These are phyloP conservation scores for Xenoacremonium recifei DNA, from an alignment of 2,329 filamentous ascomycete genomes.

Conservation along the genomic window DNA sequence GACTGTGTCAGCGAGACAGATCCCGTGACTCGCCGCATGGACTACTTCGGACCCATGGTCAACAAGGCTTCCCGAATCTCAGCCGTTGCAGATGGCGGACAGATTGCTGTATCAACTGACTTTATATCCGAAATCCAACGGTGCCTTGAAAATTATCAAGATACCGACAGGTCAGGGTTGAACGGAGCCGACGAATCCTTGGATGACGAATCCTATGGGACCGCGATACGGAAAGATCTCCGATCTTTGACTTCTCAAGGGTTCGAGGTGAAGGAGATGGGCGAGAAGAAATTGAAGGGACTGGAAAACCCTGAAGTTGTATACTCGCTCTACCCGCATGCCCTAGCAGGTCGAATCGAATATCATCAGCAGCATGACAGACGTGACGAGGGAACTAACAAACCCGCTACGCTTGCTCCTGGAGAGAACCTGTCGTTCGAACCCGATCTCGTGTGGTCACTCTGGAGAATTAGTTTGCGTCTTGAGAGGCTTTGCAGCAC, in stretches of 20 bases:
- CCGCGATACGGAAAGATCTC: slow-evolving; percentile 82
- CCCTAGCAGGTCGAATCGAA: slow-evolving; percentile 76
- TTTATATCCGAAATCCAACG: slow-evolving; percentile 96
- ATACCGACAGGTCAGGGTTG: slow-evolving; percentile 70
- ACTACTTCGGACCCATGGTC: slow-evolving; percentile 99
- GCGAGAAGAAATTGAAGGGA: slow-evolving; percentile 92
- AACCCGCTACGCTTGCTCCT: slow-evolving; percentile 60
- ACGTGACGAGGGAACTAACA: slow-evolving; percentile 44
- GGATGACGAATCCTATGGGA: slow-evolving; percentile 71
- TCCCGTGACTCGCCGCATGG: slow-evolving; percentile 96
- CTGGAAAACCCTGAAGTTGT: slow-evolving; percentile 96
- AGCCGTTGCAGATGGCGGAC: slow-evolving; percentile 90
- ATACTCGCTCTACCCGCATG: slow-evolving; percentile 92
- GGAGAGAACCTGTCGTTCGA: slow-evolving; percentile 73
- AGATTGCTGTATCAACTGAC: slow-evolving; percentile 95
- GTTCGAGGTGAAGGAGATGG: slow-evolving; percentile 95
- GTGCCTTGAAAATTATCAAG: slow-evolving; percentile 84
- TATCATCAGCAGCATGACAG: slow-evolving; percentile 57
- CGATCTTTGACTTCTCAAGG: slow-evolving; percentile 85
- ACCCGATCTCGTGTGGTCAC: slow-evolving; percentile 79
- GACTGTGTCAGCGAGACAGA: slow-evolving; percentile 93
- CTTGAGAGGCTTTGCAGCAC: slow-evolving; percentile 91
- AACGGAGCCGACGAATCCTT: slow-evolving; percentile 66
- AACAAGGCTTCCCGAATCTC: slow-evolving; percentile 95
- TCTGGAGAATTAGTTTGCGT: slow-evolving; percentile 86